phyloP scores from a whole-genome alignment of 1,284 basidiomycete species.

The Microbotryum violaceum region DNA sequence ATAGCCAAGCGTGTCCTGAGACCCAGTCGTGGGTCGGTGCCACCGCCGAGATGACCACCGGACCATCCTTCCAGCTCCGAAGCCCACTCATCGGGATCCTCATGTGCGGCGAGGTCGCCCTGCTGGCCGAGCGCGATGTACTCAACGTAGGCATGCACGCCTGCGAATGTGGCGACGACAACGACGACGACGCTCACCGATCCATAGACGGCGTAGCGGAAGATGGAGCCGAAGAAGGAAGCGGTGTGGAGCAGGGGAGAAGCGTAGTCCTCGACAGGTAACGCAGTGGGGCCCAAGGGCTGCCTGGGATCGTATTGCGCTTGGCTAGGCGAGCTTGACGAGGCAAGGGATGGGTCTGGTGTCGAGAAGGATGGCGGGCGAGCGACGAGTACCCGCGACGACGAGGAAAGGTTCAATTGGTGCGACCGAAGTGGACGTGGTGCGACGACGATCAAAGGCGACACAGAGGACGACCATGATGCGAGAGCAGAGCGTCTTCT shows the following conservation, averaged over 20 bases:
- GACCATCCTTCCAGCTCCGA: constrained; percentile 33
- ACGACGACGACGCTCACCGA: constrained; percentile 28
- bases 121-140: constrained; percentile 21
- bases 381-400: neutral
- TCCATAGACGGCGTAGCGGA: constrained; percentile 32
- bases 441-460: no score
- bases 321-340: neutral
- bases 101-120: neutral
- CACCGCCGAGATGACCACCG: constrained; percentile 31
- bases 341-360: neutral
- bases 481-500: no score
- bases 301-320: neutral
- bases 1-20: constrained; percentile 28
- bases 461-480: no score
- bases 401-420: no score
- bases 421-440: no score
- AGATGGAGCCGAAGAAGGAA: constrained; percentile 22
- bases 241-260: constrained; percentile 28
- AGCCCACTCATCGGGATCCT: constrained; percentile 26
- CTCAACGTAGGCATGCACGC: constrained; percentile 35
- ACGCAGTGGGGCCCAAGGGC: constrained; percentile 17
- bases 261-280: constrained; percentile 30
- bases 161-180: constrained; percentile 16
- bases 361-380: constrained; percentile 1
- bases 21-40: constrained; percentile 34